Evolutionary conservation across 2,329 filamentous ascomycete genomes (phyloP), one percentile per base, ranked within the genome.

Genomic region (Fusarium bulbicola): DNA sequence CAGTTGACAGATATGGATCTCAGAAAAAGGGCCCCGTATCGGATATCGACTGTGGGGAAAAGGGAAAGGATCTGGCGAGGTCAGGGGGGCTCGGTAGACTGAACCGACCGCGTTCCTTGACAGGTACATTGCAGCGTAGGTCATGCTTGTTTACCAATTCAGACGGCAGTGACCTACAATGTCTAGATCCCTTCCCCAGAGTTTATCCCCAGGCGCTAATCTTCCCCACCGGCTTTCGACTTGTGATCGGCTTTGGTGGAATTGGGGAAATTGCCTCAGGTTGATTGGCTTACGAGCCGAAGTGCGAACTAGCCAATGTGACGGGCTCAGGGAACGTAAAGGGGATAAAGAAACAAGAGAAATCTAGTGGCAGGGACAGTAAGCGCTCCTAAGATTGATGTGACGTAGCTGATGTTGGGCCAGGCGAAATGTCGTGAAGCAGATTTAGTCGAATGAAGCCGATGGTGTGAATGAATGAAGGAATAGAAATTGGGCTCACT

Each of bases 221-320:
- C 21, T 49, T 50, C 21, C 28, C 47, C 47, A 6, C n/a, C 21
- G 16, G 30, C 12, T 34, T 13, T 14, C 9, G 21, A 34, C 47
- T 50, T 50, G 12, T 50, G 21, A 50, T 24, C 47, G 8, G 30
- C 30, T 20, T 1, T 14, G 21, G 30, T 24, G 30, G 21, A 34
- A 14, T 50, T 34, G 21, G 47, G 30, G 21, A 50, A 4, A 34
- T 50, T 14, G 16, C 47, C 21, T 8, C 21, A 24, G 10, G 18
- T 14, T 8, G 2, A 18, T 10, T 34, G 47, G 30, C 30, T 24
- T 9, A 18, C 1, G 11, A 14, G 21, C 21, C 3, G 14, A n/a
- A 1, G 11, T 1, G 3, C 7, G 3, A 6, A 8, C 12, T 20
- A 18, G 21, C 4, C 8, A 18, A 5, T 2, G 1, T 13, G 13